Conservation (phyloP, 192 early-diverging fungal genomes). For the Linnemannia exigua region DNA sequence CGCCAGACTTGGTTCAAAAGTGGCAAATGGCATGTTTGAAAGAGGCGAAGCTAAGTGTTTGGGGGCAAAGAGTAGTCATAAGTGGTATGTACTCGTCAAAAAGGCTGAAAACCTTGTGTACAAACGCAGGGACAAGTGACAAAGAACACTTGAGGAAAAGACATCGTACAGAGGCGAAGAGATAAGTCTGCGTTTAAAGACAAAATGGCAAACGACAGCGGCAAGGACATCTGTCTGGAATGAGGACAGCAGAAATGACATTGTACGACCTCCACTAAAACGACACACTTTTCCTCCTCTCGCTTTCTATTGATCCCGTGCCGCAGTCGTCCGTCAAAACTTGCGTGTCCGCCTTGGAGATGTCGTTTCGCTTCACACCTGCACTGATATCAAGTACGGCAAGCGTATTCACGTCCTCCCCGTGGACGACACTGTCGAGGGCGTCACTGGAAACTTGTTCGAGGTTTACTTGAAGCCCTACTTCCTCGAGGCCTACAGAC, state of each 20-base stretch:
- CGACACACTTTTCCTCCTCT: slow-evolving; percentile 7
- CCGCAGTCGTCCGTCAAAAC: slow-evolving; percentile 91
- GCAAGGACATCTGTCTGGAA: not conserved
- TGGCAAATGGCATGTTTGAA: too few species aligned
- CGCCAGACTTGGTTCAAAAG: too few species aligned
- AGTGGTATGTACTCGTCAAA: too few species aligned
- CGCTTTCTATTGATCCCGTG: not conserved
- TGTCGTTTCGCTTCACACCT: slow-evolving; percentile 95
- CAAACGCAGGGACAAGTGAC: not conserved
- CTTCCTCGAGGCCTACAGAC: slow-evolving; percentile 98
- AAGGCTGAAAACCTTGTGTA: not conserved
- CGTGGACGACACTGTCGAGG: slow-evolving; percentile 98
- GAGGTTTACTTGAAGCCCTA: slow-evolving; percentile 99
- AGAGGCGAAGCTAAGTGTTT: too few species aligned
- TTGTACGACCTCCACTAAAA: not conserved
- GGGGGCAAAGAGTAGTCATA: too few species aligned
- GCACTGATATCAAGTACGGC: slow-evolving; percentile 98
- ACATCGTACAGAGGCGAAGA: too few species aligned
- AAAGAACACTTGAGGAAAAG: not conserved
- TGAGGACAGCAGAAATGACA: too few species aligned
- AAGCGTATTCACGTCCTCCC: slow-evolving; percentile 97
- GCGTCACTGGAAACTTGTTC: slow-evolving; percentile 97
- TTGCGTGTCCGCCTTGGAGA: slow-evolving; percentile 96
- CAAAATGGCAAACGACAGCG: not conserved
- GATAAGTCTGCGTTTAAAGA: too few species aligned